A percentile compares a stretch with the other conserved stretches of the same genome.
phyloP scores from a whole-genome alignment of 768 basidiomycete species.

The Pleurotus djamor region DNA sequence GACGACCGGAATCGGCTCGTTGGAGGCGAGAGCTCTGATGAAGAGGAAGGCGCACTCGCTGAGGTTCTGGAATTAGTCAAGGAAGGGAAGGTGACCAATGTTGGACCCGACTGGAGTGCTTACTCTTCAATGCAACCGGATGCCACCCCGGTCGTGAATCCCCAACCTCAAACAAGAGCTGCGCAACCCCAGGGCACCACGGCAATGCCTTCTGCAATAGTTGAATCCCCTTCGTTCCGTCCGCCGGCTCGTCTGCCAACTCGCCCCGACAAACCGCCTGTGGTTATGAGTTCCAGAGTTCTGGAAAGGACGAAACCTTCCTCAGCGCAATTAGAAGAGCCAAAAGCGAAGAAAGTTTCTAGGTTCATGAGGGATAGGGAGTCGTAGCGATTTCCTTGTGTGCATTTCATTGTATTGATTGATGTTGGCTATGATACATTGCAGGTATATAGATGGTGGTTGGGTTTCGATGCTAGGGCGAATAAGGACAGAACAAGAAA shows the following conservation, averaged over 20 bases:
- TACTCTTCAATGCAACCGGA: no score
- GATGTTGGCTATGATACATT: slow-evolving; percentile 6
- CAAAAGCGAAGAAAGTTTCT: slow-evolving; percentile 21
- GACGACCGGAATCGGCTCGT: slow-evolving; percentile 46
- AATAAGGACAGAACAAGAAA: not conserved
- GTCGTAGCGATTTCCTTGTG: not conserved
- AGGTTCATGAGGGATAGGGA: slow-evolving; percentile 32
- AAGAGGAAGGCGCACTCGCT: slow-evolving; percentile 44
- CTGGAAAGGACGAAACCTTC: slow-evolving; percentile 12
- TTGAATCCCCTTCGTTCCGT: slow-evolving; percentile 19
- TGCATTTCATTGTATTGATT: not conserved
- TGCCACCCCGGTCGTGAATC: no score
- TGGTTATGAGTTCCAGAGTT: slow-evolving; percentile 23
- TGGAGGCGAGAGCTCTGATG: slow-evolving; percentile 56
- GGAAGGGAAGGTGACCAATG: slow-evolving; percentile 51
- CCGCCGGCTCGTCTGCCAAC: not conserved
- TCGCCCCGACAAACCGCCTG: slow-evolving; percentile 25
- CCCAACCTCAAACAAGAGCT: no score
- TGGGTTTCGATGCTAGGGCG: not conserved
- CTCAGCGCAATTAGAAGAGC: slow-evolving; percentile 23
- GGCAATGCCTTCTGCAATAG: slow-evolving; percentile 11
- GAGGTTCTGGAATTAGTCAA: slow-evolving; percentile 51
- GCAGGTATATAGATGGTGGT: slow-evolving; percentile 2
- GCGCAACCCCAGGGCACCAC: no score
- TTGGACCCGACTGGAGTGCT: slow-evolving; percentile 39